These are phyloP conservation scores for Trichopus zeylanicus DNA, from an alignment of 116 monocot species.

Conservation along the genomic window DNA sequence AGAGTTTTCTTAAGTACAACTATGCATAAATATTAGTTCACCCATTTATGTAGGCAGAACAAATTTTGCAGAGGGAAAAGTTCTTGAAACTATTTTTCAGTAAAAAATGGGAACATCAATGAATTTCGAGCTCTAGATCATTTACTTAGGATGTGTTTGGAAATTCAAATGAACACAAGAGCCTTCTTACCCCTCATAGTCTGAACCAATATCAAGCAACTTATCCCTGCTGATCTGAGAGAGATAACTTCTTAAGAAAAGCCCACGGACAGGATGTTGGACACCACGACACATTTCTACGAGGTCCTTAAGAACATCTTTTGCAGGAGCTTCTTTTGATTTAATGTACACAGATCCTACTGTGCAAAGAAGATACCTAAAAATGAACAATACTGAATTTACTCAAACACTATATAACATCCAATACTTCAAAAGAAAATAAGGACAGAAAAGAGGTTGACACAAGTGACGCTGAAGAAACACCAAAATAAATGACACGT, in stretches of 20 bases:
- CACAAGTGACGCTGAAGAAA: no score
- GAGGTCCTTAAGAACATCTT: conserved; percentile 96
- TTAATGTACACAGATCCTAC: conserved; percentile 97
- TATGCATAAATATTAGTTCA: no score
- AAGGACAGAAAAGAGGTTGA: no score
- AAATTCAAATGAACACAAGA: no score
- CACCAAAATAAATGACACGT: no score
- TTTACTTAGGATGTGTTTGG: no score
- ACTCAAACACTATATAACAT: not conserved
- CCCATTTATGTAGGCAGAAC: no score
- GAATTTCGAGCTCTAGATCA: no score
- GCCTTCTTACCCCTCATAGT: conserved; percentile 84
- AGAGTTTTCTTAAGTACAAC: no score
- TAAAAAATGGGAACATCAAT: no score
- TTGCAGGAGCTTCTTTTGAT: conserved; percentile 96
- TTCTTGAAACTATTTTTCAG: no score
- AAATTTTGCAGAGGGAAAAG: no score
- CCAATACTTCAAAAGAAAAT: not conserved
- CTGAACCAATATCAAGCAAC: conserved; percentile 93
- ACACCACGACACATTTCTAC: conserved; percentile 98
- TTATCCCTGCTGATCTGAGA: conserved; percentile 91
- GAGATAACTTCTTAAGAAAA: conserved; percentile 96
- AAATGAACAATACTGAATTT: conserved; percentile 11
- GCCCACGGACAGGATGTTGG: conserved; percentile 94
- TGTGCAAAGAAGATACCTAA: conserved; percentile 95